Conservation (phyloP, 2,329 filamentous ascomycete genomes). For the Leptographium flavum region DNA sequence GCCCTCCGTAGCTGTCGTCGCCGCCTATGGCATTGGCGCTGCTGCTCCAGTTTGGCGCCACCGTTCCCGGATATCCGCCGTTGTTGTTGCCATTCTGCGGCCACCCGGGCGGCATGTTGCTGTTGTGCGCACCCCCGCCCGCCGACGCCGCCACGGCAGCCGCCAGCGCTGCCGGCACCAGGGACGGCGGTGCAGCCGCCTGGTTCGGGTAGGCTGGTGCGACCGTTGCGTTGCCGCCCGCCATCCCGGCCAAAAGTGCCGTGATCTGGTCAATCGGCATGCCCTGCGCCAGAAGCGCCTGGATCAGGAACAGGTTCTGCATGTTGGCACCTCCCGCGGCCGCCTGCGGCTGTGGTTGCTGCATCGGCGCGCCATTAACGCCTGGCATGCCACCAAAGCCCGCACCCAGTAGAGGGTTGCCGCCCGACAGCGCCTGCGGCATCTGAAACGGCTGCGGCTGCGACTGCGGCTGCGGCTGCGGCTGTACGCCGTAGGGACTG, state of each 20-base stretch:
- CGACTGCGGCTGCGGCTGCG: no score
- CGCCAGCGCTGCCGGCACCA: constrained; percentile 9
- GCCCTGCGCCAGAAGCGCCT: constrained; percentile 61
- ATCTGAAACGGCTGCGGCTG: constrained; percentile 20
- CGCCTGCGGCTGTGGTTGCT: not conserved
- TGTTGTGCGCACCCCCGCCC: constrained; percentile 9
- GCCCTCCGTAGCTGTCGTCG: constrained; percentile 45
- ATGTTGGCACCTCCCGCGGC: constrained; percentile 28
- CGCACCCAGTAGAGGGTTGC: constrained; percentile 7
- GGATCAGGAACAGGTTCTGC: constrained; percentile 60
- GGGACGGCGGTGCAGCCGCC: constrained; percentile 2
- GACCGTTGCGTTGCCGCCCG: constrained; percentile 21
- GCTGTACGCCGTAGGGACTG: constrained; percentile 23
- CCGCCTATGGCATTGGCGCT: constrained; percentile 15
- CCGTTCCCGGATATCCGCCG: not conserved
- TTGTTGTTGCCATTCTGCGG: not conserved
- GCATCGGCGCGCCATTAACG: not conserved
- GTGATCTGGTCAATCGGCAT: constrained; percentile 64
- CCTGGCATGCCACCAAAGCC: constrained; percentile 4
- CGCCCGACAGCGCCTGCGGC: constrained; percentile 13
- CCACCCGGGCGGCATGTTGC: constrained; percentile 19
- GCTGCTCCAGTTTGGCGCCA: not conserved
- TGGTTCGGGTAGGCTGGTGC: constrained; percentile 9
- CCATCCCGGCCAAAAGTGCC: constrained; percentile 37
- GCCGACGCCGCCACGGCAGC: not conserved